These are phyloP conservation scores for Aspergillus sp. DNA, from an alignment of 2,329 filamentous ascomycete genomes.

Conservation along the genomic window DNA sequence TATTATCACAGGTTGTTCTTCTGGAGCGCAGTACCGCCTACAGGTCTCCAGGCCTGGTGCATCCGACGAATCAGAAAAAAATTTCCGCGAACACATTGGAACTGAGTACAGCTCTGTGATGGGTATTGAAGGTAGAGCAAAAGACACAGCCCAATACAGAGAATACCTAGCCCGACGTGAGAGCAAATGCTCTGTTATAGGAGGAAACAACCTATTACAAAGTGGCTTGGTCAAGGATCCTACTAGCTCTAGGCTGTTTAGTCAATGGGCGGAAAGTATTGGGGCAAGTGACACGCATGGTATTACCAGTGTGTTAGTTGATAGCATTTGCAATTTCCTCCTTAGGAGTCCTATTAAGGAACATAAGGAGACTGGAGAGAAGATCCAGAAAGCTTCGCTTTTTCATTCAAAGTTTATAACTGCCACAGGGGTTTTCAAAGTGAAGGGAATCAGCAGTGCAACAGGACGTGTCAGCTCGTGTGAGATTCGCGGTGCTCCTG, in stretches of 20 bases:
- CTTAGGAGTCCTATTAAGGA: background rate
- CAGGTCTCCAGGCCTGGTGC: background rate
- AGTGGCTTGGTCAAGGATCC: background rate
- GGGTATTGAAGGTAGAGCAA: background rate
- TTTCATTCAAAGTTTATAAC: background rate
- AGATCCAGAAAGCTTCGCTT: background rate
- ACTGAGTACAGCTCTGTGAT: background rate
- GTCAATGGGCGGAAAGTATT: background rate
- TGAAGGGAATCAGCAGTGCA: background rate
- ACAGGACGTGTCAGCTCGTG: background rate
- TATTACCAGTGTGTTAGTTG: constrained; percentile 1
- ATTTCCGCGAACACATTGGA: constrained; percentile 1
- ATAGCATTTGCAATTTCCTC: constrained; percentile 1
- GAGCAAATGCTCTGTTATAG: constrained; percentile 1
- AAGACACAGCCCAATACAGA: background rate
- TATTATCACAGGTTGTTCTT: constrained; percentile 1
- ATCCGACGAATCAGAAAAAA: background rate
- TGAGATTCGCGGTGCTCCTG: background rate
- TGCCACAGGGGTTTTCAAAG: background rate
- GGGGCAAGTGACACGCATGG: background rate
- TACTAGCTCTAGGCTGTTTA: background rate
- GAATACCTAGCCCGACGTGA: background rate
- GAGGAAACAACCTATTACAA: background rate
- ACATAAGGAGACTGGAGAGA: background rate
- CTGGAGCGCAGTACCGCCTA: background rate